Evolutionary conservation across 495 filamentous ascomycete genomes (phyloP).

Genomic region (Penicillium cinerascens): DNA sequence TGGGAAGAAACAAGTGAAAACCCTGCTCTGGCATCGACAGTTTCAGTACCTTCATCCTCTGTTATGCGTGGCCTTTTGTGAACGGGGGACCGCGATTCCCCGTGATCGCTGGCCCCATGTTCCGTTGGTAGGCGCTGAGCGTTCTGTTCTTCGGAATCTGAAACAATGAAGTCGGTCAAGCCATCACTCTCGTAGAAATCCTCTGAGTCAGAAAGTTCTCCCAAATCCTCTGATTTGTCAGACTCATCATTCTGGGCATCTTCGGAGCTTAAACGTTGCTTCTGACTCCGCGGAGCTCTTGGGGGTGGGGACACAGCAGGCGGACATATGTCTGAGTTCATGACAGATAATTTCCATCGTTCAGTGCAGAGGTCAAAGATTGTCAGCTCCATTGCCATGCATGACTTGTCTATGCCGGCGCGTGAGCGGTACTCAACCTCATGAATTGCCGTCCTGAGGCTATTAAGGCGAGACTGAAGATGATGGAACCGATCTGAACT

Average conservation of each 20-base stretch:
- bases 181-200: neutral
- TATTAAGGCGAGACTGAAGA: constrained; percentile 42
- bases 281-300: constrained; percentile 18
- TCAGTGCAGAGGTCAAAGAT: constrained; percentile 55
- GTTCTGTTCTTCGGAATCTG: neutral
- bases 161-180: neutral
- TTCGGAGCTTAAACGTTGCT: constrained; percentile 11
- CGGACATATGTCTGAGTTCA: constrained; percentile 49
- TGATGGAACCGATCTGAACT: constrained; percentile 9
- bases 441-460: constrained; percentile 48
- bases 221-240: constrained; percentile 18
- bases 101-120: neutral
- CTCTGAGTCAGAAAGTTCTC: neutral
- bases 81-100: neutral
- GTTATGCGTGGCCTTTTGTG: constrained; percentile 4
- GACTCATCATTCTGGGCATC: constrained; percentile 41
- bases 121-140: neutral
- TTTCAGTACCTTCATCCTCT: neutral
- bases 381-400: constrained; percentile 55
- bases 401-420: constrained; percentile 47
- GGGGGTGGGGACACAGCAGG: constrained; percentile 35
- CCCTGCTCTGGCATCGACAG: neutral
- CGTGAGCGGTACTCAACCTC: constrained; percentile 46
- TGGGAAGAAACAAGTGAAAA: neutral
- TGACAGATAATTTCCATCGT: constrained; percentile 51